Evolutionary conservation across 2,329 filamentous ascomycete species (phyloP), one percentile per base, ranked within the genome.

Genomic region (Metarhizium anisopliae): DNA sequence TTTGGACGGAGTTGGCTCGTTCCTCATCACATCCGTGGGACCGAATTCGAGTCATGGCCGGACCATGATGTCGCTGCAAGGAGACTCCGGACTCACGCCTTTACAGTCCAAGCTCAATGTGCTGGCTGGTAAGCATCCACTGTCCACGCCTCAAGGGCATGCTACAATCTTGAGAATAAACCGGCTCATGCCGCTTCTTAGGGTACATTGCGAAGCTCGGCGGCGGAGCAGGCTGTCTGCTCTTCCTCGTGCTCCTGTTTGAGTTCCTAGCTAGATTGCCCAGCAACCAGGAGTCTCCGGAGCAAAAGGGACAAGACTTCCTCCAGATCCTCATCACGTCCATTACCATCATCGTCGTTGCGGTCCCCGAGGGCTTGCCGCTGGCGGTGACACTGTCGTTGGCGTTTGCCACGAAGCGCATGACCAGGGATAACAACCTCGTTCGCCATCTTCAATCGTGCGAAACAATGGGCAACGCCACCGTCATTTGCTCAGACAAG

Each of bases 181-280:
- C 25, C 25, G 25, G 25, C 25, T 25, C 25, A 25, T 25, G 25
- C 25, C 25, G 25, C 25, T 6, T 14, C 36, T 14, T 14, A 38
- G 36, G 36, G 8, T 67, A 30, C 32, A 72, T 72, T 53, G 71
- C 71, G 14, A 71, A 69, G 58, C 58, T 69, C 30, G 80, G 80
- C 32, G 83, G 86, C 62, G 82, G 82, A 55, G 85, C 89, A 35
- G 88, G 88, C 47, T 69, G 88, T 14, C 70, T 92, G 7, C 77
- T 93, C 18, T 94, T 94, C 67, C 71, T 90, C 53, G 86, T 90
- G 29, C 76, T 92, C 13, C 83, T 92, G 63, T 89, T 93, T 73
- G 85, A 89, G 64, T 93, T 91, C 66, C 74, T 89, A 30, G 85
- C 80, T 40, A 70, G 78, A 14, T 76, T 93, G 5, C 78, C 79